A percentile compares a stretch with the other conserved stretches of the same genome.
Conservation (phyloP, 768 basidiomycete genomes). For the Tylopilus felleus region DNA sequence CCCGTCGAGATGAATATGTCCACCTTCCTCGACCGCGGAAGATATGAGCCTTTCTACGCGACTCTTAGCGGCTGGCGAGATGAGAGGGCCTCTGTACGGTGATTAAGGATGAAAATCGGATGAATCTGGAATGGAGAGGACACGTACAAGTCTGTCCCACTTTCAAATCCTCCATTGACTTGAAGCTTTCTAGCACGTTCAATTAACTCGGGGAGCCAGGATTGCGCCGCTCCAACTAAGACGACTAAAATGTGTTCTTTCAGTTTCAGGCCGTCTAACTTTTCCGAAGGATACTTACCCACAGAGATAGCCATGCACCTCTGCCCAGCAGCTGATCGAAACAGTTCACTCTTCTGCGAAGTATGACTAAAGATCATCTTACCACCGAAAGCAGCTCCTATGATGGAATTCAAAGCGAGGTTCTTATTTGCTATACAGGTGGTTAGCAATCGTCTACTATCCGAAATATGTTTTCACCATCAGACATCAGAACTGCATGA, state of each 20-base stretch:
- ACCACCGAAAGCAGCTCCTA: slow-evolving; percentile 94
- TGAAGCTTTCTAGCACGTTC: slow-evolving; percentile 77
- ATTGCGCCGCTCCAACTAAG: slow-evolving; percentile 73
- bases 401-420: slow-evolving; percentile 83
- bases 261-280: not conserved
- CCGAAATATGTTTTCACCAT: slow-evolving; percentile 51
- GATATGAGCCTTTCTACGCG: slow-evolving; percentile 74
- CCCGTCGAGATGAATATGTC: slow-evolving; percentile 84
- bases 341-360: slow-evolving; percentile 21
- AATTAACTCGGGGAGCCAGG: slow-evolving; percentile 85
- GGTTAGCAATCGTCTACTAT: not conserved
- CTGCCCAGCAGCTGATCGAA: slow-evolving; percentile 78
- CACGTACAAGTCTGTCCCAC: slow-evolving; percentile 71
- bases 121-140: not conserved
- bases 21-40: slow-evolving; percentile 76
- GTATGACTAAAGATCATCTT: slow-evolving; percentile 23
- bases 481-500: slow-evolving; percentile 89
- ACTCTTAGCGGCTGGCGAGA: slow-evolving; percentile 77
- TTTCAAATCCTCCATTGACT: slow-evolving; percentile 89
- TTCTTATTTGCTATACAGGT: slow-evolving; percentile 76
- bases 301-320: slow-evolving; percentile 97
- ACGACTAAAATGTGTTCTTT: slow-evolving; percentile 43
- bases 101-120: not conserved
- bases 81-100: slow-evolving; percentile 62
- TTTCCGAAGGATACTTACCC: slow-evolving; percentile 42